Evolutionary conservation across 345 rosid species (phyloP).

Genomic region (Melastoma malabathricum): DNA sequence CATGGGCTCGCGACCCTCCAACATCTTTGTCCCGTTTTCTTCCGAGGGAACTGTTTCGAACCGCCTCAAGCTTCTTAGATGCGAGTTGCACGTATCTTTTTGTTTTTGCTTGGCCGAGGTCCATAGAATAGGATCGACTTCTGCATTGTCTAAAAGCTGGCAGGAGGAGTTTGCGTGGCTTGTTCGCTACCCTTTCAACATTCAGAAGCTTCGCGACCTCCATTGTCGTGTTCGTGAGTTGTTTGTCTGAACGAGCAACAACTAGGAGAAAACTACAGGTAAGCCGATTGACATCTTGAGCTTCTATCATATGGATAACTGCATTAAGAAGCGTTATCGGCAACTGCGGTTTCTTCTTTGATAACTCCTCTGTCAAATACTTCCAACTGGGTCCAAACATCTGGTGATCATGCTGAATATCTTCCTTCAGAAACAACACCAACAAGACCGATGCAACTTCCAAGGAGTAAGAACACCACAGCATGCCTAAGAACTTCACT

Average conservation of each 20-base stretch:
- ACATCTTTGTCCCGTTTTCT: constrained; percentile 17
- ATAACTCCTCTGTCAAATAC: constrained; percentile 38
- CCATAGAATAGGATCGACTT: too few species aligned
- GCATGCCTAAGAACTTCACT: constrained; percentile 38
- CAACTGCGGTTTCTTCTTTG: constrained; percentile 64
- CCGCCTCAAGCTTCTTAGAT: constrained; percentile 40
- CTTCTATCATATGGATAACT: constrained; percentile 41
- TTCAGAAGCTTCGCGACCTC: constrained; percentile 37
- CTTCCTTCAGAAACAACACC: constrained; percentile 26
- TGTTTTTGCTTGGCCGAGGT: constrained; percentile 24
- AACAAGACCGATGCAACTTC: constrained; percentile 58
- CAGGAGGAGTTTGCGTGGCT: constrained; percentile 28
- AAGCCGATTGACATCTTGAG: constrained; percentile 25
- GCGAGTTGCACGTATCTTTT: constrained; percentile 33
- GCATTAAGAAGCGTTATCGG: constrained; percentile 52
- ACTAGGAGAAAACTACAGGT: constrained; percentile 3
- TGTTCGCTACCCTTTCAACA: constrained; percentile 24
- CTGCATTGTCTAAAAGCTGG: constrained; percentile 4
- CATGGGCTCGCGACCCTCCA: constrained; percentile 72
- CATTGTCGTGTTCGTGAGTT: constrained; percentile 35
- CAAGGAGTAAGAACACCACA: constrained; percentile 54
- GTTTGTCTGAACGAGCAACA: constrained; percentile 24
- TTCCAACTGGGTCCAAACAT: constrained; percentile 22
- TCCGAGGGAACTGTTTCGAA: constrained; percentile 21
- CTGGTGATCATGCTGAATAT: constrained; percentile 16